Conservation (phyloP, 495 filamentous ascomycete genomes). For the Aspergillus cavernicola region DNA sequence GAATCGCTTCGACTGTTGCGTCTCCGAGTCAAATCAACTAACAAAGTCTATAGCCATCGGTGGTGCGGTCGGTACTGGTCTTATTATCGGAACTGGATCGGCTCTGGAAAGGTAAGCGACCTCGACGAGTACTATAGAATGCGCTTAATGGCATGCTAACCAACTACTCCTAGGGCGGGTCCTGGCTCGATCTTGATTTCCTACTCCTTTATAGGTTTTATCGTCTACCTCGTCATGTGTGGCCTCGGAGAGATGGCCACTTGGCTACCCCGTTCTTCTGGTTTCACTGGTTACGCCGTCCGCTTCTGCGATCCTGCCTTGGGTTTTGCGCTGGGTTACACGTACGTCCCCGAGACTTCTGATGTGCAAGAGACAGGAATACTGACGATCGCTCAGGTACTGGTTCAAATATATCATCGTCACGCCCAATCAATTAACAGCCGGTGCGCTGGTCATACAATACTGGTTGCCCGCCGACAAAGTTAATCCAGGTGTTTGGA, state of each 20-base stretch:
- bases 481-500: slow-evolving; percentile 51
- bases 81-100: slow-evolving; percentile 63
- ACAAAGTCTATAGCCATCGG: slow-evolving; percentile 4
- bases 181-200: slow-evolving; percentile 73
- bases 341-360: slow-evolving; percentile 24
- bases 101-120: slow-evolving; percentile 58
- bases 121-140: too few species aligned
- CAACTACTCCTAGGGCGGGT: slow-evolving; percentile 27
- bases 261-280: slow-evolving; percentile 58
- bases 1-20: not conserved
- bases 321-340: slow-evolving; percentile 66
- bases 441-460: slow-evolving; percentile 70
- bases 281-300: slow-evolving; percentile 59
- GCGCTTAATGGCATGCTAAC: not conserved
- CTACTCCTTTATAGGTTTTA: slow-evolving; percentile 55
- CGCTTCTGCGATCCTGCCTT: slow-evolving; percentile 63
- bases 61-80: slow-evolving; percentile 47
- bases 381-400: slow-evolving; percentile 31
- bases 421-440: slow-evolving; percentile 78
- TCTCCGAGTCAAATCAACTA: not conserved
- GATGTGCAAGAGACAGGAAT: too few species aligned
- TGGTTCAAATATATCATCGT: slow-evolving; percentile 70
- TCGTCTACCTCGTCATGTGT: slow-evolving; percentile 64
- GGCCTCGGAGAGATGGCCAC: slow-evolving; percentile 67
- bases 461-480: slow-evolving; percentile 56